Evolutionary conservation across 805 yeast species (phyloP), one percentile per base, ranked within the genome.

Genomic region (Wilhelminamyces savonicus): DNA sequence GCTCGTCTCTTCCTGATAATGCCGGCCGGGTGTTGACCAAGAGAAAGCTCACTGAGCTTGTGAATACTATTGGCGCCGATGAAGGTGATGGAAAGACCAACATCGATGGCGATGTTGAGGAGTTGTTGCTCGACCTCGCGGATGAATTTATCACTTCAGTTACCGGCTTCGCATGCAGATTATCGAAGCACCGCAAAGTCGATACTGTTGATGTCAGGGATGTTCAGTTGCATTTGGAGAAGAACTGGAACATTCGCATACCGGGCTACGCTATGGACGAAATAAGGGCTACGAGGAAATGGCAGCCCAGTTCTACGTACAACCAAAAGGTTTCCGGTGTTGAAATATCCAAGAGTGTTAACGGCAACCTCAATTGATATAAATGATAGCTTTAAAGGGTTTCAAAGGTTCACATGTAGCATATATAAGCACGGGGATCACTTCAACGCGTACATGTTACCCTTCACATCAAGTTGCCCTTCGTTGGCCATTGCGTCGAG

Each of bases 81-180:
- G 92, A 81, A 53, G 96, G 95, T 24, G 97, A 90, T 50, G 82
- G 90, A 12, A 94, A 87, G 46, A 78, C 94, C 5, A 71, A 72
- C 4, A 82, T 92, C 34, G 98, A 90, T 54, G 97, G 97, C 16
- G 97, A 92, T 56, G 95, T 86, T 12, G 96, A 88, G 54, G 97
- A 90, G 44, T 61, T 92, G 23, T 60, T 92, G 21, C 65, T 92
- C 25, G 98, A 92, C 54, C 62, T 92, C 27, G 97, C 98, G 0
- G 99, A 92, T 56, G 97, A 92, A 50, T 92, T 92, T 50, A 92
- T 92, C 11, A 74, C 82, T 6, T 79, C 84, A 27, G 95, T 94
- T 2, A 87, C 97, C 0, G 69, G 86, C 3, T 92, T 92, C 62
- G 95, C 97, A 1, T 90, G 97, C 52, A 74, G 94, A 31, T 66